These are phyloP conservation scores for Cladosporium sp. DNA, from an alignment of 2,329 filamentous ascomycete species.

Conservation along the genomic window DNA sequence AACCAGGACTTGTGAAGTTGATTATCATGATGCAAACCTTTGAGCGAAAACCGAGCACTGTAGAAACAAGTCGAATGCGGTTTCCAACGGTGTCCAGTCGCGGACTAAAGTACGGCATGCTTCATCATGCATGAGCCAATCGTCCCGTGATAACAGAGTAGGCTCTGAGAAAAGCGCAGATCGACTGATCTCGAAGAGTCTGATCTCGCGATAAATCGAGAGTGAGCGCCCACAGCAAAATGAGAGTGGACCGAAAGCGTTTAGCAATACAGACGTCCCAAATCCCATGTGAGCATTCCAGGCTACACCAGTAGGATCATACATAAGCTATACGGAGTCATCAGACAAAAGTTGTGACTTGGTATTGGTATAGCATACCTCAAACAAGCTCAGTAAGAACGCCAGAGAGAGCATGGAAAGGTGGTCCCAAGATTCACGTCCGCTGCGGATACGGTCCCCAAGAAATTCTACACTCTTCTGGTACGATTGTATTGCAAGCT, in stretches of 20 bases:
- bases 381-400: conserved; percentile 5
- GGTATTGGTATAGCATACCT: not conserved
- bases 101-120: not conserved
- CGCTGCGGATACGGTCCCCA: not conserved
- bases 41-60: not conserved
- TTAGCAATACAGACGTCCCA: not conserved
- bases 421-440: not conserved
- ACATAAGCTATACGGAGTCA: not conserved
- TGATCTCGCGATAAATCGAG: not conserved
- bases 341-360: not conserved
- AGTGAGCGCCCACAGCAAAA: not conserved
- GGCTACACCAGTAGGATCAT: not conserved
- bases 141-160: not conserved
- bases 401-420: not conserved
- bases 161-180: not conserved
- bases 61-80: conserved; percentile 1
- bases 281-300: conserved; percentile 8
- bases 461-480: not conserved
- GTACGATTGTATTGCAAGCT: not conserved
- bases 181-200: conserved; percentile 6
- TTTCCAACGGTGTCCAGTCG: not conserved
- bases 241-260: not conserved
- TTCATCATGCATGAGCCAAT: not conserved
- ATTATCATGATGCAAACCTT: not conserved
- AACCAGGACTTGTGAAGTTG: no score